A percentile compares a stretch with the other conserved stretches of the same genome.
These are phyloP conservation scores for Parathielavia hyrcaniae DNA, from an alignment of 495 filamentous ascomycete genomes.

Conservation along the genomic window DNA sequence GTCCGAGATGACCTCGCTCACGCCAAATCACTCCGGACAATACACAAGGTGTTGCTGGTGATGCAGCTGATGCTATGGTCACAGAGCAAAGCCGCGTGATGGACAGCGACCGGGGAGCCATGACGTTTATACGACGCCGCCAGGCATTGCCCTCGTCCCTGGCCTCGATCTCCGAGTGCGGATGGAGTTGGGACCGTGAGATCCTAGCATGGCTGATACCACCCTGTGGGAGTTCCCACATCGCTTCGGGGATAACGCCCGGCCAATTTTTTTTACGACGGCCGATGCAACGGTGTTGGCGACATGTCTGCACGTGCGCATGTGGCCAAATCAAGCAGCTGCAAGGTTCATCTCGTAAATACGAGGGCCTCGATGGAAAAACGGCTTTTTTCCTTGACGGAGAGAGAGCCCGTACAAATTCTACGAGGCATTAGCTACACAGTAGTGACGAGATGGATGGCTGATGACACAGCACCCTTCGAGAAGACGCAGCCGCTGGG, in stretches of 20 bases:
- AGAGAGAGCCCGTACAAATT: too few species aligned
- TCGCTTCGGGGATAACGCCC: too few species aligned
- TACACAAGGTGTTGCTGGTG: not conserved
- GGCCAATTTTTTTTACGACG: too few species aligned
- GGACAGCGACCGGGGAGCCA: not conserved
- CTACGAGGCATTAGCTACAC: too few species aligned
- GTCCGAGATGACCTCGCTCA: not conserved
- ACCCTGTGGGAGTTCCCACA: too few species aligned
- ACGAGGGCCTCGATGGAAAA: too few species aligned
- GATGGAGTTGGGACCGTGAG: slow-evolving; percentile 1
- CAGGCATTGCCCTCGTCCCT: not conserved
- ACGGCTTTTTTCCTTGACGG: too few species aligned
- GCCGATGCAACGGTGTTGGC: too few species aligned
- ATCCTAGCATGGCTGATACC: not conserved
- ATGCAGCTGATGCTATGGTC: not conserved
- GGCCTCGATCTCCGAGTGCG: slow-evolving; percentile 9
- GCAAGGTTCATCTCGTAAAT: too few species aligned
- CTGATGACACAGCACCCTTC: not conserved
- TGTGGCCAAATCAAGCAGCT: too few species aligned
- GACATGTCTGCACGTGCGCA: too few species aligned
- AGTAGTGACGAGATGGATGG: not conserved
- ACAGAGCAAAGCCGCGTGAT: not conserved
- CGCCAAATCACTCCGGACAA: not conserved
- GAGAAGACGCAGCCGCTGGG: not conserved
- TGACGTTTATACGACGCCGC: slow-evolving; percentile 12